Conservation (phyloP, 1,139 yeast species). For the Candida tetrigidarum region DNA sequence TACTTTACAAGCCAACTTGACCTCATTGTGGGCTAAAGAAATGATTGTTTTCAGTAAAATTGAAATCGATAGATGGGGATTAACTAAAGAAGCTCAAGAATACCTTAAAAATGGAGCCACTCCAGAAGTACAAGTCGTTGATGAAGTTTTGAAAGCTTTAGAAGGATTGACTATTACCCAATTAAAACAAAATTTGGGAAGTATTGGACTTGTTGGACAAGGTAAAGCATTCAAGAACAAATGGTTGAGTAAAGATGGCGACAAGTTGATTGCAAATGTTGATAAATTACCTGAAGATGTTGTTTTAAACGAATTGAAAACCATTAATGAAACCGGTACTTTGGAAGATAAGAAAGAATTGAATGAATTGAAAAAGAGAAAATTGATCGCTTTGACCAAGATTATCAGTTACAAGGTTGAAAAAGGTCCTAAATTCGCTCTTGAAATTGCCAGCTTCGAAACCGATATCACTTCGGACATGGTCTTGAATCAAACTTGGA, state of each 20-base stretch:
- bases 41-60: slow-evolving; percentile 77
- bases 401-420: slow-evolving; percentile 72
- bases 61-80: slow-evolving; percentile 76
- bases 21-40: slow-evolving; percentile 82
- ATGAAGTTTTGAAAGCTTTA: slow-evolving; percentile 72
- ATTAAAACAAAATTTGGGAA: slow-evolving; percentile 76
- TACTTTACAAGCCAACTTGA: slow-evolving; percentile 70
- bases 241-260: slow-evolving; percentile 92
- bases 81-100: slow-evolving; percentile 83
- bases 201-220: slow-evolving; percentile 89
- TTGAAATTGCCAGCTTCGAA: slow-evolving; percentile 79
- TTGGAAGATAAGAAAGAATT: slow-evolving; percentile 67
- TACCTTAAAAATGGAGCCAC: slow-evolving; percentile 75
- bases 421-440: slow-evolving; percentile 85
- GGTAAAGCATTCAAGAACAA: slow-evolving; percentile 98
- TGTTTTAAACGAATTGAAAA: slow-evolving; percentile 66
- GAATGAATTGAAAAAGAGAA: slow-evolving; percentile 91
- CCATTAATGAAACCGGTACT: slow-evolving; percentile 61
- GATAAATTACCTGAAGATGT: slow-evolving; percentile 60
- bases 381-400: slow-evolving; percentile 74
- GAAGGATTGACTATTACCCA: slow-evolving; percentile 86
- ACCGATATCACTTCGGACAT: slow-evolving; percentile 95
- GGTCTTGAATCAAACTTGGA: slow-evolving; percentile 83
- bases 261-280: slow-evolving; percentile 66
- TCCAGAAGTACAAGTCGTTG: slow-evolving; percentile 83